A percentile compares a stretch with the other conserved stretches of the same genome.
Evolutionary conservation across 306 rosid genomes (phyloP).

Genomic region (Nissolia schottii): DNA sequence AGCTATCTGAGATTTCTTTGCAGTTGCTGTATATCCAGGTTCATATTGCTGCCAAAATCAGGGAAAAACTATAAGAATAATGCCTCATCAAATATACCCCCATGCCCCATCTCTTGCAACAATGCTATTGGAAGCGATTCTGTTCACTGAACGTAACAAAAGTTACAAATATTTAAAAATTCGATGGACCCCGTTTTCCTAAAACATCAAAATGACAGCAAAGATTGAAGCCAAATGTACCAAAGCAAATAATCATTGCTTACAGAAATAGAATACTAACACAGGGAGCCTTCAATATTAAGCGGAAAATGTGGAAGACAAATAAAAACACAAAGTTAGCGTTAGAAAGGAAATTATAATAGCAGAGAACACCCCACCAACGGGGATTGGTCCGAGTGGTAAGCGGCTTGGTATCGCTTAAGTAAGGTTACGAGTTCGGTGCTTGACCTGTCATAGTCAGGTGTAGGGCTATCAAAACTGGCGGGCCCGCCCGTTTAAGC

Average conservation of each 20-base stretch:
- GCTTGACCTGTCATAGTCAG: too few species aligned
- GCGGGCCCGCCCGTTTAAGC: too few species aligned
- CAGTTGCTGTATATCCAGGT: constrained; percentile 77
- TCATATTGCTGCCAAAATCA: constrained; percentile 57
- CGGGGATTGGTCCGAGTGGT: too few species aligned
- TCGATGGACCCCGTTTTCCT: not conserved
- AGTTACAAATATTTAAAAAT: too few species aligned
- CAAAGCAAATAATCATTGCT: not conserved
- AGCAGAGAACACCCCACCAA: not conserved
- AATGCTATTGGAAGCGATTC: too few species aligned
- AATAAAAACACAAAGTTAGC: not conserved
- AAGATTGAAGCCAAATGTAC: not conserved
- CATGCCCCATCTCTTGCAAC: too few species aligned
- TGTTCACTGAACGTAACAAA: too few species aligned
- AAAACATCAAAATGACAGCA: not conserved
- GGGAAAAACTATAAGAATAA: not conserved
- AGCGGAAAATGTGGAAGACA: constrained; percentile 22
- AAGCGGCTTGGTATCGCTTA: too few species aligned
- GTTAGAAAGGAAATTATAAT: constrained; percentile 6
- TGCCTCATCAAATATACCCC: not conserved
- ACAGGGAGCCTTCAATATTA: constrained; percentile 11
- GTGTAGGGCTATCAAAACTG: too few species aligned
- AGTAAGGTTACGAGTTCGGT: too few species aligned
- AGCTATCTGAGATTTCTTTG: constrained; percentile 50
- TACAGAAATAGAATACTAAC: not conserved